A percentile compares a stretch with the other conserved stretches of the same genome.
Conservation (phyloP, 768 basidiomycete species). For the Sistotremastrum suecicum region DNA sequence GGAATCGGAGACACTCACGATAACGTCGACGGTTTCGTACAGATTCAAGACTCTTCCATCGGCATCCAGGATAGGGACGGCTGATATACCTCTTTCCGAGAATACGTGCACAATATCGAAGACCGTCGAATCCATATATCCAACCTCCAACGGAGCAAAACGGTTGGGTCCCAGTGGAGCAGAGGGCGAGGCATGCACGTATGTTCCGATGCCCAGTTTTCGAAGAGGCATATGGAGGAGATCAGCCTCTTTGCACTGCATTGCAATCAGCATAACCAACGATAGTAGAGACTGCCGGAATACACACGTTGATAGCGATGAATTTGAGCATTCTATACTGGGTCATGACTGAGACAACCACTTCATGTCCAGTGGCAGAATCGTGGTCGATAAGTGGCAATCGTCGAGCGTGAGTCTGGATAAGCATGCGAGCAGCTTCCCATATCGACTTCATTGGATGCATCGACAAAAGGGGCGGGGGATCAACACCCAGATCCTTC, state of each 20-base stretch:
- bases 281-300: neutral
- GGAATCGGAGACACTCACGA: constrained; percentile 41
- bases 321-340: constrained; percentile 98
- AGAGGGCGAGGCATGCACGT: constrained; percentile 42
- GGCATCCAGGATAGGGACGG: constrained; percentile 90
- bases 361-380: constrained; percentile 86
- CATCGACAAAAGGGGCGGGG: constrained; percentile 80
- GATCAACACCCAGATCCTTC: constrained; percentile 77
- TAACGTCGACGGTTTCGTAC: constrained; percentile 98
- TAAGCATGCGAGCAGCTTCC: constrained; percentile 80
- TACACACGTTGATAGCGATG: constrained; percentile 85
- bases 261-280: constrained; percentile 6
- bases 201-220: constrained; percentile 86
- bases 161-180: constrained; percentile 36
- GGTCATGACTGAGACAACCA: constrained; percentile 90
- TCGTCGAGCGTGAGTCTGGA: constrained; percentile 90
- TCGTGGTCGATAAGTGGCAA: constrained; percentile 90
- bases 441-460: constrained; percentile 81
- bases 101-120: constrained; percentile 99
- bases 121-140: constrained; percentile 80
- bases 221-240: constrained; percentile 70
- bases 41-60: constrained; percentile 89
- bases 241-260: constrained; percentile 76
- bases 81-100: constrained; percentile 87
- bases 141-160: constrained; percentile 85